These are phyloP conservation scores for Sugiyamaella xylanicola DNA, from an alignment of 1,139 yeast species.

Conservation along the genomic window DNA sequence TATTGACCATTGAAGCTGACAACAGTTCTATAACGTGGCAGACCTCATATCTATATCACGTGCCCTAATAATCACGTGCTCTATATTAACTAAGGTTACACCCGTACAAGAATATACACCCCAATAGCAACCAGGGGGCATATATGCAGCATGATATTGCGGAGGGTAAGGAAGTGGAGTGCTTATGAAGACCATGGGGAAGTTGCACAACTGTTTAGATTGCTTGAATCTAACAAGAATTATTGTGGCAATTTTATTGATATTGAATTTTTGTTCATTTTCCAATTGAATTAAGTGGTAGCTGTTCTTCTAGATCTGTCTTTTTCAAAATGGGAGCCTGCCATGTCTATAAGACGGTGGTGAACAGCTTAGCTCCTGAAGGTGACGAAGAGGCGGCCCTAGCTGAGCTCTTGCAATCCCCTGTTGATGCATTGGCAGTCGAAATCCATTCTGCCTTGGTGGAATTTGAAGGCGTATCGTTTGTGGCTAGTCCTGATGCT, in stretches of 20 bases:
- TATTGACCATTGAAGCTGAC: too few species aligned
- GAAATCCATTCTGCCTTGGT: constrained; percentile 28
- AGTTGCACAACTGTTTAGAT: background rate
- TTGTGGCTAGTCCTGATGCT: constrained; percentile 11
- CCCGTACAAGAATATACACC: too few species aligned
- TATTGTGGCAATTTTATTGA: background rate
- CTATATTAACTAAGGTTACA: too few species aligned
- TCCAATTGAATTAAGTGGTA: background rate
- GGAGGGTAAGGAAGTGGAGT: constrained; percentile 10
- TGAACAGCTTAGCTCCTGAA: constrained; percentile 21
- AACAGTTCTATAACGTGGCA: too few species aligned
- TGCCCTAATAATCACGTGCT: too few species aligned
- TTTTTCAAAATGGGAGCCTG: constrained; percentile 29
- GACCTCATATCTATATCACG: too few species aligned
- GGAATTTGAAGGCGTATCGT: constrained; percentile 19
- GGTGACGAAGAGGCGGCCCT: constrained; percentile 30
- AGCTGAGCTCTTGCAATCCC: constrained; percentile 22
- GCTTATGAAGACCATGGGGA: background rate
- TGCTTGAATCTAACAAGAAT: background rate
- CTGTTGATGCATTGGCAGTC: constrained; percentile 33
- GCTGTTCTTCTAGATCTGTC: background rate
- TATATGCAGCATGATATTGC: background rate
- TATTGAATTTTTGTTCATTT: background rate
- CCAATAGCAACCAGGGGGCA: constrained; percentile 6
- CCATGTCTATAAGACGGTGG: constrained; percentile 32